Evolutionary conservation across 2,329 filamentous ascomycete genomes (phyloP), one percentile per base, ranked within the genome.

Genomic region (Allantophomopsis cytisporea): DNA sequence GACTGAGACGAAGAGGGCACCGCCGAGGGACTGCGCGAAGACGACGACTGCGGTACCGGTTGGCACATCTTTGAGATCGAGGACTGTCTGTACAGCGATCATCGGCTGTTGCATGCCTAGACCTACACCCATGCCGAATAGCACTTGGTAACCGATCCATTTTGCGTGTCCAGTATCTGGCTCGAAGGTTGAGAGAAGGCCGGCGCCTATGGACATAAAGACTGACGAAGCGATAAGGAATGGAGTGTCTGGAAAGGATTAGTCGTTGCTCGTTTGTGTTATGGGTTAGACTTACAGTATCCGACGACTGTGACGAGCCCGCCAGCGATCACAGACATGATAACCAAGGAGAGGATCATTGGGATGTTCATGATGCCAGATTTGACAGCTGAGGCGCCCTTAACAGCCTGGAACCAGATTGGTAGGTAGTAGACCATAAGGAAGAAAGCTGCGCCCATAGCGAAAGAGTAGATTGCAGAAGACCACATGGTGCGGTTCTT

Each of bases 1-100:
- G 15, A 72, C 68, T 2, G 69, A 64, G 4, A 72, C 65, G 46
- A 74, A 75, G 18, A 76, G 55, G 31, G 71, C 67, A 7, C 76
- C 77, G 23, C 77, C 76, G 4, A 83, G 62, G 2, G 66, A 65
- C 49, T 80, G 73, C 58, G 72, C 73, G 56, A 82, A 79, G 36
- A 67, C 62, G 3, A 70, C 60, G 38, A 59, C 63, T 10, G 66
- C 65, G 1, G 64, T 68, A 20, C 59, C 68, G 4, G 67, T 58
- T 1, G 68, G 64, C n/a, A 70, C 58, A 43, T 64, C 62, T 2
- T 63, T 60, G 36, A 61, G 57, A 0, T 61, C 48, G 2, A 72
- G 55, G 2, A 61, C 62, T 35, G 67, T 69, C 47, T 73, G 69
- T 7, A 71, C 63, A 5, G 37, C 40, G 2, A 43, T 35, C 5